Base-by-base conservation (phyloP, 2,329 filamentous ascomycete species). In the Phoma sp. region DNA sequence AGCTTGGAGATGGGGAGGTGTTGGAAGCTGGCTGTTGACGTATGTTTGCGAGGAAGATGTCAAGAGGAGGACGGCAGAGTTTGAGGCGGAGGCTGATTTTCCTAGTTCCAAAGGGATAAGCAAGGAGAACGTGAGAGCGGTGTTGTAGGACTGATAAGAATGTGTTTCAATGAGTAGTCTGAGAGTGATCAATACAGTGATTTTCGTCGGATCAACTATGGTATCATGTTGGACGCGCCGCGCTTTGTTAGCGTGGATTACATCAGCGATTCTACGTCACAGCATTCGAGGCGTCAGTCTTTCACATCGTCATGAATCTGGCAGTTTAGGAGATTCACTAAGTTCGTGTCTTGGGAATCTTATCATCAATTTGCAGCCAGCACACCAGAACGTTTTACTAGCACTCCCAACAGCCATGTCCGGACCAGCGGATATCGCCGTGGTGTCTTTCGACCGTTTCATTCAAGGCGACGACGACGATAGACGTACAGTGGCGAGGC, bases 1-100 rank as follows among this genome's bases (percentile, higher is more conserved):
- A n/a, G 70, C 72, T 21, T 75, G 72, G 72, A 62, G 72, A n/a
- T 74, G 71, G 66, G 64, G 68, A 21, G 71, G 73, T 1, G 65
- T 70, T 4, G 73, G 71, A 3, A 71, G 67, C 39, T 75, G 72
- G 73, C 45, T 75, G 49, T 45, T 74, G 37, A 73, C 69, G 1
- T 75, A 75, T 63, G 56, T 68, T 15, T 74, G 72, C 51, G 70
- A 72, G 47, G 58, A 62, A 7, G 71, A 74, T 58, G 71, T 75
- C 15, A 66, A 72, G 48, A 57, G 7, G 48, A 59, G 68, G 29
- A 74, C 67, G 66, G 52, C 15, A 22, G 70, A 72, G 46, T 21
- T 68, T 13, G 63, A 65, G 33, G 31, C 33, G 1, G 58, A 68
- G 25, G 27, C 21, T 3, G 45, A 38, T 6, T 13, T 24, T 7